Conservation (phyloP, 768 basidiomycete genomes). For the Russula foetens region DNA sequence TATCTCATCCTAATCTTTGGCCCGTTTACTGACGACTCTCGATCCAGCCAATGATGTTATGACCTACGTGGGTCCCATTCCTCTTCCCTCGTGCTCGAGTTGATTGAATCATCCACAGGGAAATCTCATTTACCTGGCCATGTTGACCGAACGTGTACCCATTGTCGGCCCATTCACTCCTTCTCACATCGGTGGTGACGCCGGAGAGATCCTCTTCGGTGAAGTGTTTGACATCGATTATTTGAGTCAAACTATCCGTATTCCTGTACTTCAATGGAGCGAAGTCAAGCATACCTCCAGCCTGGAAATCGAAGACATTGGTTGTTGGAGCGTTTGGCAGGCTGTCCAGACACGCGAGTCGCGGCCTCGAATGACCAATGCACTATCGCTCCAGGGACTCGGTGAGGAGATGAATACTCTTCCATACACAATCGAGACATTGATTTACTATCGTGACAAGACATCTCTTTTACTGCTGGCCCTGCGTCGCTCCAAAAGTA, state of each 20-base stretch:
- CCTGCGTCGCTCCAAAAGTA: constrained; percentile 28
- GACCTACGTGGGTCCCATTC: constrained; percentile 45
- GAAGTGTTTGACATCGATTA: constrained; percentile 37
- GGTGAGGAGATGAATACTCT: constrained; percentile 20
- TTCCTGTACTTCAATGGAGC: constrained; percentile 34
- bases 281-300: constrained; percentile 33
- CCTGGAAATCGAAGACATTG: constrained; percentile 29
- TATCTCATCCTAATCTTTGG: not conserved
- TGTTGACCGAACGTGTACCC: constrained; percentile 33
- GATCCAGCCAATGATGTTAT: constrained; percentile 65
- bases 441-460: constrained; percentile 13
- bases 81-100: not conserved
- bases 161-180: constrained; percentile 35
- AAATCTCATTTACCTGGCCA: constrained; percentile 36
- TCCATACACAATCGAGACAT: not conserved
- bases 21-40: not conserved
- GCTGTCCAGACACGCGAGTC: constrained; percentile 26
- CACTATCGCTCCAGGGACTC: constrained; percentile 25
- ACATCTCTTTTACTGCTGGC: constrained; percentile 31
- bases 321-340: constrained; percentile 39
- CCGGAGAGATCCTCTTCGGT: constrained; percentile 29
- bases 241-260: constrained; percentile 29
- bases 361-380: constrained; percentile 23
- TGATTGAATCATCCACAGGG: constrained; percentile 19
- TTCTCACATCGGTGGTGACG: constrained; percentile 31